Evolutionary conservation across 202 grass and related monocot genomes (phyloP), one percentile per base, ranked within the genome.

Genomic region (Musa balbisiana): DNA sequence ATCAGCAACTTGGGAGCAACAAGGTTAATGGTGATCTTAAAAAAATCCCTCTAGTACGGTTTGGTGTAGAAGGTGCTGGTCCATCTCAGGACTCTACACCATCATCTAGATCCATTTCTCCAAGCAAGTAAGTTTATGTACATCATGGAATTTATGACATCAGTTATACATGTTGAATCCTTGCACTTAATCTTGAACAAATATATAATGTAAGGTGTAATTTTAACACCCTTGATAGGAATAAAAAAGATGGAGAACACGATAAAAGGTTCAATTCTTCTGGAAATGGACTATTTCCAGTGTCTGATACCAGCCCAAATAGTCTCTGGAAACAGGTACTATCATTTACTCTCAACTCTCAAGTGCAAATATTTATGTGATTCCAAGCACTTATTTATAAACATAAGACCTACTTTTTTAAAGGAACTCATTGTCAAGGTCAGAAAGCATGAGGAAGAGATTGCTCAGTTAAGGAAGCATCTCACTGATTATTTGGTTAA

Each of bases 391-490:
- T 66, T 21, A 19, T 52, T 68, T 58, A 50, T 91, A 79, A 89
- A 22, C 23, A 80, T 27, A 29, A 68, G 23, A 13, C 5, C 52
- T 79, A n/a, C 65, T 63, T 77, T 17, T 51, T n/a, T 10, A 20
- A 75, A 97, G 93, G 93, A 97, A 66, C 90, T 93, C 80, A 68
- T 81, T 67, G 68, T 68, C 16, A 93, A 93, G 84, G 84, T 87
- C 14, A 93, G 87, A 82, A 88, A 91, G 54, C 79, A 74, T 0
- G 90, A 93, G 75, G 88, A 91, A 91, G 93, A 93, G 88, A 93
- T 93, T 82, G 60, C 73, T 79, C 93, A 81, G 73, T 70, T 97
- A 89, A 89, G 76, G 62, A 93, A 87, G 55, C 88, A 97, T 89
- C 86, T 93, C 29, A 70, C 83, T 83, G 89, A 91, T 52, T 97